Base-by-base conservation (phyloP, 768 basidiomycete species). In the Kwoniella dejecticola region DNA sequence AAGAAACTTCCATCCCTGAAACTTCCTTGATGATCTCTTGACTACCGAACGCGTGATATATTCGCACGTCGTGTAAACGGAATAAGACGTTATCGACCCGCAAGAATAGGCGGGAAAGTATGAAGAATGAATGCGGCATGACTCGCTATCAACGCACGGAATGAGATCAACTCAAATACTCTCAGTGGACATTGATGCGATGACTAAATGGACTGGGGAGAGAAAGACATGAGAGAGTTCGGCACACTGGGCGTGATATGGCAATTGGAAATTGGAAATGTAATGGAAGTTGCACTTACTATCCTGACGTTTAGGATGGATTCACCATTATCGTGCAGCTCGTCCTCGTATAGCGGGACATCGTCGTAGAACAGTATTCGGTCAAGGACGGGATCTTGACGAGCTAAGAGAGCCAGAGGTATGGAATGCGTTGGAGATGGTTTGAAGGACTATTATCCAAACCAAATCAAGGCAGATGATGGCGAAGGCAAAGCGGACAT, bases 31-130 rank as follows among this genome's bases (percentile, higher is more conserved):
- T 83, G 40, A 98, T 75, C 62, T 80, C 76, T 46, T 46, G 63
- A 13, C 63, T 70, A 0, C 83, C 75, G 66, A 97, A 91, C 0
- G 88, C 87, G 76, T 95, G 90, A 72, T 90, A 99, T 48, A 96
- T 81, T 41, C 96, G 84, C 0, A 93, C 93, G 72, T 99, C 96
- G 68, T 84, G 86, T 36, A 85, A 85, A 42, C 96, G 85, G 81
- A 98, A 98, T 48, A 98, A 85, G 45, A 99, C 95, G 56, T 88
- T 85, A 75, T 99, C 96, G 48, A 99, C 93, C 23, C 96, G 86
- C 4, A 99, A 83, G n/a, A 89, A 91, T 76, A 95, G 91, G 12
- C 96, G 86, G 1, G 86, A 83, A 8, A 99, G 86, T 65, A 97
- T 85, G 79, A 97, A 97, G 64, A 97, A 83, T 55, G 89, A 97